Base-by-base conservation (phyloP, 345 rosid genomes). In the Eutrema yunnanense region DNA sequence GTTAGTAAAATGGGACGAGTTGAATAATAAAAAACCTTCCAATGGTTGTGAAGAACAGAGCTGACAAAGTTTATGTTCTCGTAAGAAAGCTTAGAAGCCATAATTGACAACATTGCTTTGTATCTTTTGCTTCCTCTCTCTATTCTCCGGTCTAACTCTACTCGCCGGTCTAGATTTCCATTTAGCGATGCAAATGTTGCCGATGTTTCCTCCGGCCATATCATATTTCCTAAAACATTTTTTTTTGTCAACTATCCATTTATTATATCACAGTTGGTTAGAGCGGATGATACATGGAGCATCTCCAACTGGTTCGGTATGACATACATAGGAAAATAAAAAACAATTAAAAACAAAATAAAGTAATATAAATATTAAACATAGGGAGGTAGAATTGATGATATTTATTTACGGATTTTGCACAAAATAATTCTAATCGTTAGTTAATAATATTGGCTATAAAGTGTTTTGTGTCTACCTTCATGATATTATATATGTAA, bases 71-170 rank as follows among this genome's bases (percentile, higher is more conserved):
- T 65, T 36, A 47, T n/a, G 50, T 82, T 82, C 72, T 84, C 90
- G 13, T 86, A 88, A 6, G 88, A 71, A 6, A 86, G 33, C 67
- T 88, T 88, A 49, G 90, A 53, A 40, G 90, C 87, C 88, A 86
- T 88, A 22, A 80, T 63, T 19, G 88, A 78, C 58, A 88, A 73
- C 37, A 75, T 64, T 9, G 84, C 74, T 59, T 78, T 74, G 72
- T 88, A 86, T 66, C 69, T 73, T 9, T 50, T 29, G 66, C 69
- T 72, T 10, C 71, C 82, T 6, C 38, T 79, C 67, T 53, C 55
- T 4, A 85, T 70, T 8, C 9, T 75, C 36, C 16, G 8, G 73
- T 82, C 85, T 38, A 87, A 71, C 6, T 80, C 90, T 29, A 81
- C 34, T 65, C 88, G 71, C 30, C 26, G 30, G 65, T 87, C 87